Evolutionary conservation across 2,329 filamentous ascomycete species (phyloP).

Genomic region (Cephalotrichum gorgonifer): DNA sequence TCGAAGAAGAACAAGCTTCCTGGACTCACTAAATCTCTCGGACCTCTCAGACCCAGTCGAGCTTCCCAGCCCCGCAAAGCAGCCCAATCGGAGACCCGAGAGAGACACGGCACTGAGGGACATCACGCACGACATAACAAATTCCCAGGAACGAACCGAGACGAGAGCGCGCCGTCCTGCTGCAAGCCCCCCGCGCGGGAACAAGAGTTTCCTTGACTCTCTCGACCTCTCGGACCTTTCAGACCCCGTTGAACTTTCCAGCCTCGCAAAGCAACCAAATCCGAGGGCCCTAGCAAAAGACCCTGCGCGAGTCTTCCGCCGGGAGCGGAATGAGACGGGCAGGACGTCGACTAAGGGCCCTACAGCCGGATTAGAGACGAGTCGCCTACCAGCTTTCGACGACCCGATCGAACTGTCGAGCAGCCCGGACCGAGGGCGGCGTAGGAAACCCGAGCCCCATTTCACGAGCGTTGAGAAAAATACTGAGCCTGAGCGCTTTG

Average conservation of each 20-base stretch:
- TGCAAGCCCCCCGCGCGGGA: neutral
- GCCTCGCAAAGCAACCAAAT: neutral
- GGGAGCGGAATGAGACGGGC: neutral
- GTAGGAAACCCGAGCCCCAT: neutral
- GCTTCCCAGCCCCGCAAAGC: neutral
- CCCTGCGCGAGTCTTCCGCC: neutral
- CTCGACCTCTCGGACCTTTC: slow-evolving; percentile 1
- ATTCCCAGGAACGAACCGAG: too few species aligned
- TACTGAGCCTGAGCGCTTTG: neutral
- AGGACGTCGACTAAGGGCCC: neutral
- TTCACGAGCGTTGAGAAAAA: neutral
- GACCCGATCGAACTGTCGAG: slow-evolving; percentile 27
- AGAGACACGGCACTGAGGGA: too few species aligned
- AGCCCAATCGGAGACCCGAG: neutral
- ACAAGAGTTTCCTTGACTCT: neutral
- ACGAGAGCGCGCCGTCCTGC: too few species aligned
- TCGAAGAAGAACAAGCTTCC: neutral
- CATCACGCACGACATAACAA: too few species aligned
- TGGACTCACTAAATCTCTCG: neutral
- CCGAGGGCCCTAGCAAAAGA: neutral
- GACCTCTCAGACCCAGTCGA: slow-evolving; percentile 1
- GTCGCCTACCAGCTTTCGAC: neutral
- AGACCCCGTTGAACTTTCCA: neutral
- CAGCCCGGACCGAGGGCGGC: slow-evolving; percentile 14
- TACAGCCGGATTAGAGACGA: neutral